Base-by-base conservation (phyloP, 371 early-diverging fungal genomes). In the Mucor lusitanicus region DNA sequence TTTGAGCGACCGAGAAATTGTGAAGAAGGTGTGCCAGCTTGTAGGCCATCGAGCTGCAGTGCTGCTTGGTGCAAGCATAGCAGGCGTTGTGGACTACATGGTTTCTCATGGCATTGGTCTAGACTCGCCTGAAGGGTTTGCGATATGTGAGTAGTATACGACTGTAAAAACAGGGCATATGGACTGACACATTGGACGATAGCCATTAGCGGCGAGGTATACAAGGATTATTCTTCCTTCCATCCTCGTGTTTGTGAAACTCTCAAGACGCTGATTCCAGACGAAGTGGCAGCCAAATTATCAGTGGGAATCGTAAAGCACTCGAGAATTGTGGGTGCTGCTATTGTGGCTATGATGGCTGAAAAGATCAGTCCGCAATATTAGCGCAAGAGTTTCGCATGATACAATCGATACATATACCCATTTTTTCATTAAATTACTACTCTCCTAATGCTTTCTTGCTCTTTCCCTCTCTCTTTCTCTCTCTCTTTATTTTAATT, bases 291-390 rank as follows among this genome's bases (percentile, higher is more conserved):
- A 1, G 59, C 74, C 6, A 78, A 70, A 33, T 35, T 83, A 25
- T 80, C 83, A 3, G 78, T 83, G 3, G 83, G 78, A 8, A 77
- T 83, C 23, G 80, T 83, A 21, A 73, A 80, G 53, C 74, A 77
- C 44, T 80, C 80, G 33, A 71, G 83, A 40, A 80, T 83, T 64
- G 83, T 83, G 15, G 83, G 83, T 56, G 80, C 83, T 8, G 83
- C 83, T 40, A 80, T 83, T 67, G 80, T 83, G 13, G 83, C 83
- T 17, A 83, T 83, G 83, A 78, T 83, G 83, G 80, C 80, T n/a
- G 83, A 83, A 48, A 72, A 72, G 46, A 72, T 67, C 13, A 56
- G 56, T 30, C 9, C 35, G 17, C 28, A 48, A 32, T 35, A 42
- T 19, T 53, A 53, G 40, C 39, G 39, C 39, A 39, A 39, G 5